Base-by-base conservation (phyloP, 495 filamentous ascomycete species). In the Achaetomiella virescens region DNA sequence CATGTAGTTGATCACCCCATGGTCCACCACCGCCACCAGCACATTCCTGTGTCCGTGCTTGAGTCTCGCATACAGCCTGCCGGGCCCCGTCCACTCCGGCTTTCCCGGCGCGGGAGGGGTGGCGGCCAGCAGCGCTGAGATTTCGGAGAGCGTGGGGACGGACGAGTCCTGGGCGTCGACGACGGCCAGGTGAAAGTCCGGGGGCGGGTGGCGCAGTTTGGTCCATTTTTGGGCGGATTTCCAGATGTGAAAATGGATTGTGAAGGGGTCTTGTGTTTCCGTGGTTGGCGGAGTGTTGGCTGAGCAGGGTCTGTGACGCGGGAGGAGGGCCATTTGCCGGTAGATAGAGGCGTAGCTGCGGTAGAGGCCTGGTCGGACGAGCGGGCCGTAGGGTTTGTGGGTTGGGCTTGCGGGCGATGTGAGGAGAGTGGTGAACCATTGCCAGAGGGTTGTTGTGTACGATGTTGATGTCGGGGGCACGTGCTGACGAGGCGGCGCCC, bases 1-100 rank as follows among this genome's bases (percentile, higher is more conserved):
- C 46, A 96, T 70, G 66, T 89, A 98, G 65, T 91, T 97, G 29
- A 90, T 86, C 27, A 98, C 77, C 0, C 93, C 93, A 53, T 89
- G 79, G 64, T 97, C 93, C 9, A 96, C 89, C 6, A 97, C 81
- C 0, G 91, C 93, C 17, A 98, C 61, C 46, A 96, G 73, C 7
- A 90, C 89, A 67, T 88, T 90, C 55, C 90, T 79, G 65, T 88
- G 86, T 12, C 90, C 93, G 52, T 96, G 84, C 63, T 87, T 91
- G 55, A 97, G 68, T n/a, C 86, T 78, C 55, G 77, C 74, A 59
- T 89, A 90, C 46, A 76, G 48, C 22, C 67, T 61, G 0, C 63
- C 64, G 48, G 75, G 70, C 0, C 77, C 74, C 50, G 71, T 73
- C 72, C 75, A 79, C 55, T 75, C 74, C 10, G 74, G 67, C 31